phyloP scores from a whole-genome alignment of 371 early-diverging fungal genomes.

The Syncephalastrum racemosum region DNA sequence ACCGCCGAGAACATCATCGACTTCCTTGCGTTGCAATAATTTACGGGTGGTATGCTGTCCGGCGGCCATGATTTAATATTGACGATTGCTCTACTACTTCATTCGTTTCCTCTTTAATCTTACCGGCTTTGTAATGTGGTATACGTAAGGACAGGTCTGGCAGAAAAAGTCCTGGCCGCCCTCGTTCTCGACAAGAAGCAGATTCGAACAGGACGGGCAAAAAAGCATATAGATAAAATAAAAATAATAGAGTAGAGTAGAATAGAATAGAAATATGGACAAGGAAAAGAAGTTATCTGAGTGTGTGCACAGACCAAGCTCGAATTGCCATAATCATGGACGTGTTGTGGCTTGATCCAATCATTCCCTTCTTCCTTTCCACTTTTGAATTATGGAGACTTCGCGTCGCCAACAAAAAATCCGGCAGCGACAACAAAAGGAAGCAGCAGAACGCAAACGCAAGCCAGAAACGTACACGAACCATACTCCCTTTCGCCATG shows the following conservation, averaged over 20 bases:
- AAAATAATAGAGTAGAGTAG: too few species aligned
- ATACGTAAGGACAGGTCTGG: constrained; percentile 90
- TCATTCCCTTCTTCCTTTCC: too few species aligned
- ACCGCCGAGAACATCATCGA: constrained; percentile 95
- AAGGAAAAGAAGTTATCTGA: too few species aligned
- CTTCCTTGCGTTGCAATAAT: constrained; percentile 77
- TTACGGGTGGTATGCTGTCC: constrained; percentile 57
- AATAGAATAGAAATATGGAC: too few species aligned
- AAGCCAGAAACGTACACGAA: constrained; percentile 40
- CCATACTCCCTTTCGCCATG: constrained; percentile 77
- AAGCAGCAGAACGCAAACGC: constrained; percentile 26
- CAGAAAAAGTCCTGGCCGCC: constrained; percentile 79
- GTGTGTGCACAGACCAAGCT: too few species aligned
- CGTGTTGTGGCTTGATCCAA: too few species aligned
- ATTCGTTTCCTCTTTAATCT: constrained; percentile 3
- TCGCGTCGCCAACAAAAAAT: constrained; percentile 49
- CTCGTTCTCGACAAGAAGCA: constrained; percentile 73
- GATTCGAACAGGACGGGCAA: constrained; percentile 86
- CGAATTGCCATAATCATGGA: too few species aligned
- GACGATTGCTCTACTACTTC: background rate
- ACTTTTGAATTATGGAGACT: background rate
- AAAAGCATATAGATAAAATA: constrained; percentile 64
- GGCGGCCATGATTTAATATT: too few species aligned
- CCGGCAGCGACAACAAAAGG: constrained; percentile 28
- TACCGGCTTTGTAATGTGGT: constrained; percentile 60